Base-by-base conservation (phyloP, 345 rosid species). In the Excoecaria agallocha region DNA sequence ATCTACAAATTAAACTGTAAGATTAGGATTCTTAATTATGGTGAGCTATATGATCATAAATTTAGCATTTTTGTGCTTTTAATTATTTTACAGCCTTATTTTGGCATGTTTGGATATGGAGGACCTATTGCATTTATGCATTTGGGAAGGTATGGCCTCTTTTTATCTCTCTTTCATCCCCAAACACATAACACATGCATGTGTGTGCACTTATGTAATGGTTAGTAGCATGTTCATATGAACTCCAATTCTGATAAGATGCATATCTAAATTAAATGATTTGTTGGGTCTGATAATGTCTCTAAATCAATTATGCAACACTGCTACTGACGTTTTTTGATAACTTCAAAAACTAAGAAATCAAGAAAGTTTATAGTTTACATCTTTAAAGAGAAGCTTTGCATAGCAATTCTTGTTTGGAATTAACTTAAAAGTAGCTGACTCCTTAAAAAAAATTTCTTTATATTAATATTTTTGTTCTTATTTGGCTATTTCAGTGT, bases 21-120 rank as follows among this genome's bases (percentile, higher is more conserved):
- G 39, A 11, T 61, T 43, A 61, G 39, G 66, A 61, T 25, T 20
- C 25, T 12, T 6, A 30, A 24, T 59, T 39, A 59, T 5, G 64
- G 25, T 59, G 24, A 59, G 17, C 43, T 35, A 17, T 54, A 19
- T 25, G 12, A 16, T 38, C 48, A n/a, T 54, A 25, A 51, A 6
- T 25, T 52, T 38, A 17, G 25, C 43, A 54, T 8, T 55, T 59
- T 22, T 25, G 81, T n/a, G n/a, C n/a, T n/a, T n/a, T n/a, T n/a
- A n/a, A n/a, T n/a, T n/a, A n/a, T n/a, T n/a, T n/a, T n/a, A 78
- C 87, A 88, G 89, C 90, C 89, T 3, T 76, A 51, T 66, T 88
- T 88, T 79, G 90, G 90, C 71, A 86, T 86, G 87, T 88, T 86
- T 77, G 92, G 92, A 79, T 85, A 80, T 70, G 92, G 90, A 72